Conservation (phyloP, 2,329 filamentous ascomycete species). For the Eurotiales sp. region DNA sequence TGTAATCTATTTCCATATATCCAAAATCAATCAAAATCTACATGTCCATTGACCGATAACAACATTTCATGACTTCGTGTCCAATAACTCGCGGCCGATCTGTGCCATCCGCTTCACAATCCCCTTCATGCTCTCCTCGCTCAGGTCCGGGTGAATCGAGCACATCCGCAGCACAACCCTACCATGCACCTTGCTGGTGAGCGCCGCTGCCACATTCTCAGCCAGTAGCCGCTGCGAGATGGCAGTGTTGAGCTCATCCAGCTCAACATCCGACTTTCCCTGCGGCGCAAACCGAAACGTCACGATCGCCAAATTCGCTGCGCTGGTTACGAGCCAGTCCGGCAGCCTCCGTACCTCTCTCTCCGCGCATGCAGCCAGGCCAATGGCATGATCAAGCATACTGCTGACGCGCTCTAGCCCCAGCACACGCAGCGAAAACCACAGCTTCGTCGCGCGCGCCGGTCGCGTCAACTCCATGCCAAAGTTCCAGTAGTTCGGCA, state of each 20-base stretch:
- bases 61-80: too few relatives aligned
- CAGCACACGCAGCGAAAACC: slow-evolving; percentile 20
- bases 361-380: slow-evolving; percentile 6
- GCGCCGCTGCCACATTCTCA: neutral
- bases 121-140: neutral
- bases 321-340: slow-evolving; percentile 12
- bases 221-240: neutral
- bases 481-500: slow-evolving; percentile 19
- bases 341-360: neutral
- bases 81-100: too few relatives aligned
- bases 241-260: slow-evolving; percentile 13
- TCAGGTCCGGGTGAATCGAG: slow-evolving; percentile 6
- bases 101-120: slow-evolving; percentile 1
- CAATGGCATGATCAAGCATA: slow-evolving; percentile 20
- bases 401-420: slow-evolving; percentile 18
- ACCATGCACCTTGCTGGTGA: neutral
- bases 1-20: too few relatives aligned
- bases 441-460: slow-evolving; percentile 20
- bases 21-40: too few relatives aligned
- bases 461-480: slow-evolving; percentile 21
- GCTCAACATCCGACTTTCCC: neutral
- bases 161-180: slow-evolving; percentile 4
- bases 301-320: slow-evolving; percentile 13
- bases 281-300: slow-evolving; percentile 16
- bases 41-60: too few relatives aligned